Evolutionary conservation across 768 basidiomycete species (phyloP).

Genomic region (Tylopilus rubrobrunneus): DNA sequence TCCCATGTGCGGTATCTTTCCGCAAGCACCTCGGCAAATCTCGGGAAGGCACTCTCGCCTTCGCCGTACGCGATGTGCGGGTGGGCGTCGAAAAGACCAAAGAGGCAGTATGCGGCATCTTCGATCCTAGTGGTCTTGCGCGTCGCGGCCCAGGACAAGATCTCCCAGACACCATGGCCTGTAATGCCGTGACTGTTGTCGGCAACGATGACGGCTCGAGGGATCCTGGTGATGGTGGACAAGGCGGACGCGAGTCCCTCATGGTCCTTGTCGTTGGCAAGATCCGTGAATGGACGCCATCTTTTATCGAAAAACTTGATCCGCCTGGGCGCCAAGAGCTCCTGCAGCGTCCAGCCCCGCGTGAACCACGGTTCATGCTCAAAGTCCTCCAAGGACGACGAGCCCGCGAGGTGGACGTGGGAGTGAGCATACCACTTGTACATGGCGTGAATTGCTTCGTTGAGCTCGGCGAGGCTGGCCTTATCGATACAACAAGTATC

Average conservation of each 20-base stretch:
- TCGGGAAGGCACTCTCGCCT: slow-evolving; percentile 27
- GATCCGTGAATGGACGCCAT: slow-evolving; percentile 18
- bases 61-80: slow-evolving; percentile 29
- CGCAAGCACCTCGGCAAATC: slow-evolving; percentile 21
- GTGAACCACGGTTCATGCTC: slow-evolving; percentile 24
- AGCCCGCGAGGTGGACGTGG: slow-evolving; percentile 16
- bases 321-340: slow-evolving; percentile 25
- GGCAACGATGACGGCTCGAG: slow-evolving; percentile 9
- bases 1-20: slow-evolving; percentile 17
- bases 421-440: no score
- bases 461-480: no score
- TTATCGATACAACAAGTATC: no score
- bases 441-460: no score
- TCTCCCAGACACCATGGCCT: slow-evolving; percentile 18
- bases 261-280: slow-evolving; percentile 17
- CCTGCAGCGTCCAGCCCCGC: slow-evolving; percentile 24
- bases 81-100: slow-evolving; percentile 25
- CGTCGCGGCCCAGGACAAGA: slow-evolving; percentile 29
- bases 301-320: slow-evolving; percentile 25
- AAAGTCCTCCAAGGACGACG: slow-evolving; percentile 13
- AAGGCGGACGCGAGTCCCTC: slow-evolving; percentile 4
- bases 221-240: slow-evolving; percentile 18
- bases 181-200: slow-evolving; percentile 20
- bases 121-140: slow-evolving; percentile 28
- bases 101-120: slow-evolving; percentile 28